Evolutionary conservation across 441 rosid genomes (phyloP), one percentile per base, ranked within the genome.

Genomic region (Breynia disticha): DNA sequence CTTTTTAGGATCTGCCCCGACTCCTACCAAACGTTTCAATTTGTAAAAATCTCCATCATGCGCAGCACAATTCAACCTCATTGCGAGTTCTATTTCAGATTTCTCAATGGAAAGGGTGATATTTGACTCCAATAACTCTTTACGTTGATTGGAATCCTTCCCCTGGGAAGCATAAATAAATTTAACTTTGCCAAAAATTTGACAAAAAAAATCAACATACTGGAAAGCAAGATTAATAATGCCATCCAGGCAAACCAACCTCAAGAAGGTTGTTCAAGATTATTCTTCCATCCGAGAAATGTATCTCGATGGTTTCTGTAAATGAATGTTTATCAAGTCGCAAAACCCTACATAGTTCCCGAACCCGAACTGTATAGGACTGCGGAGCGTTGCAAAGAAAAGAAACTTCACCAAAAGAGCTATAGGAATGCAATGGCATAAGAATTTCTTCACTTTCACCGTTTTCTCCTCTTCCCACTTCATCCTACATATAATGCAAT

Each of bases 61-160:
- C 64, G 95, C 87, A 50, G 93, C 84, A 71, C 64, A 84, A 61
- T 88, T 93, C 59, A 93, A 82, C 65, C 76, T 86, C 55, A 86
- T 66, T 62, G 97, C 95, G 63, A 88, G 95, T 67, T 93, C 98
- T 55, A 81, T 83, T 76, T 93, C 97, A 75, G 89, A 97, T 76
- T 76, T 93, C 48, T 78, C 91, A 35, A 93, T 88, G 61, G 86
- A 91, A 76, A 84, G 72, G 64, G 87, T 63, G 54, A 93, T 66
- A 55, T 88, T 97, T 9, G 90, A 76, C 67, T 81, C 95, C 55
- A 91, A 64, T 57, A 79, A 83, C 72, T 84, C 82, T 47, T 82
- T 60, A 59, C 83, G 74, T 61, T 78, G 75, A 62, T 77, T 73
- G 46, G 81, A 70, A 52, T 84, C 88, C 45, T 79, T 88, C 48